phyloP scores from a whole-genome alignment of 2,329 filamentous ascomycete species.

The Emmonsiellopsis sp. region DNA sequence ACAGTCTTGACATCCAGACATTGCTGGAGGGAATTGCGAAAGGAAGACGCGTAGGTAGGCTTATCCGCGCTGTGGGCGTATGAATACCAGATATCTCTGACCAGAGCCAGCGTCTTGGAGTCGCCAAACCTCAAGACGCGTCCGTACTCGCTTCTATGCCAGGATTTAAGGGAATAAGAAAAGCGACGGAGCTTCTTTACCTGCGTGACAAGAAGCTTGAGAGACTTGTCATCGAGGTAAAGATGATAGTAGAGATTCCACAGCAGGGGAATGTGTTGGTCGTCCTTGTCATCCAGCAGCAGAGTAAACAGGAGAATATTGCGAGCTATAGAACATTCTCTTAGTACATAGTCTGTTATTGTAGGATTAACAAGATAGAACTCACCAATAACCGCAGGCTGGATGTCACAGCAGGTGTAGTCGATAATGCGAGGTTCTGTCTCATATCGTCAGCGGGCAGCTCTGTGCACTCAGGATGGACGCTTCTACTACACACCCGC shows the following conservation, averaged over 20 bases:
- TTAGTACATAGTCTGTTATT: not conserved
- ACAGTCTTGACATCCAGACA: slow-evolving; percentile 8
- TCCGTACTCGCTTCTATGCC: slow-evolving; percentile 40
- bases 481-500: not conserved
- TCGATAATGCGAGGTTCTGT: slow-evolving; percentile 34
- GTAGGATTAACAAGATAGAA: not conserved
- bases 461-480: not conserved
- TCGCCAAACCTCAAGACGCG: slow-evolving; percentile 41
- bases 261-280: slow-evolving; percentile 20
- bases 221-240: slow-evolving; percentile 32
- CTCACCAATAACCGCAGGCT: slow-evolving; percentile 43
- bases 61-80: slow-evolving; percentile 18
- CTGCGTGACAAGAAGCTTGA: slow-evolving; percentile 33
- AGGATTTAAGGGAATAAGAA: slow-evolving; percentile 32
- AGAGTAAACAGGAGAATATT: slow-evolving; percentile 47
- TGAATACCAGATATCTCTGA: slow-evolving; percentile 28
- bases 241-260: slow-evolving; percentile 52
- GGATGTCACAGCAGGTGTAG: slow-evolving; percentile 48
- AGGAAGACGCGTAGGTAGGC: not conserved
- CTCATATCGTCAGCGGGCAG: not conserved
- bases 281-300: slow-evolving; percentile 34
- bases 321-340: slow-evolving; percentile 33
- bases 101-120: slow-evolving; percentile 30
- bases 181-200: slow-evolving; percentile 33
- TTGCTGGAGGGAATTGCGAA: slow-evolving; percentile 2